Conservation (phyloP, 2,329 filamentous ascomycete species). For the Alternaria hordeiaustralica region DNA sequence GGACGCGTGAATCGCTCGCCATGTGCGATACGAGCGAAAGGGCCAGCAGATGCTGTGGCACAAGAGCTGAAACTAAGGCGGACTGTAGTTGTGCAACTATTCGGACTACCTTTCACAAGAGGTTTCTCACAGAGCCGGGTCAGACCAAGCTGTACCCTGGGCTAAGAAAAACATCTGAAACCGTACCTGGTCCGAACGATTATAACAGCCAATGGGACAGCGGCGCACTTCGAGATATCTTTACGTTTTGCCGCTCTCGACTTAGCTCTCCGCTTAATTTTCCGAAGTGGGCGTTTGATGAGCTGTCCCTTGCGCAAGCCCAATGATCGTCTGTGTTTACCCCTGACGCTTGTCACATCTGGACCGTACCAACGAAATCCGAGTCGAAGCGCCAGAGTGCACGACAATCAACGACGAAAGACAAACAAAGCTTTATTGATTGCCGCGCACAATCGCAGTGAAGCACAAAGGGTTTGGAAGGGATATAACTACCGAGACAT, state of each 20-base stretch:
- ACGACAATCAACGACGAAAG: constrained; percentile 5
- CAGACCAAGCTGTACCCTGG: constrained; percentile 18
- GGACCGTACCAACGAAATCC: constrained; percentile 21
- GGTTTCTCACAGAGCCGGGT: constrained; percentile 4
- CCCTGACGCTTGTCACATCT: constrained; percentile 29
- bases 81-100: constrained; percentile 20
- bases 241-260: constrained; percentile 14
- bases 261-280: constrained; percentile 23
- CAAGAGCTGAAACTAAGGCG: constrained; percentile 23
- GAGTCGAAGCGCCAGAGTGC: constrained; percentile 23
- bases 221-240: constrained; percentile 4
- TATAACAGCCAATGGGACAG: constrained; percentile 20
- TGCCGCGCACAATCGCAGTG: constrained; percentile 2
- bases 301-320: constrained; percentile 30
- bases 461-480: neutral
- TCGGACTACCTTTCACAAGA: constrained; percentile 18
- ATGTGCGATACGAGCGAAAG: neutral
- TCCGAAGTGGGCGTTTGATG: constrained; percentile 26
- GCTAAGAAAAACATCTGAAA: constrained; percentile 30
- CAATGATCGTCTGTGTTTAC: constrained; percentile 24
- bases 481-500: constrained; percentile 55
- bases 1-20: constrained; percentile 19
- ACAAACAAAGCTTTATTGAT: constrained; percentile 3
- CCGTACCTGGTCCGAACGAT: constrained; percentile 18
- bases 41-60: constrained; percentile 22